Base-by-base conservation (phyloP, 1,284 basidiomycete genomes). In the Ceratobasidium sp. region DNA sequence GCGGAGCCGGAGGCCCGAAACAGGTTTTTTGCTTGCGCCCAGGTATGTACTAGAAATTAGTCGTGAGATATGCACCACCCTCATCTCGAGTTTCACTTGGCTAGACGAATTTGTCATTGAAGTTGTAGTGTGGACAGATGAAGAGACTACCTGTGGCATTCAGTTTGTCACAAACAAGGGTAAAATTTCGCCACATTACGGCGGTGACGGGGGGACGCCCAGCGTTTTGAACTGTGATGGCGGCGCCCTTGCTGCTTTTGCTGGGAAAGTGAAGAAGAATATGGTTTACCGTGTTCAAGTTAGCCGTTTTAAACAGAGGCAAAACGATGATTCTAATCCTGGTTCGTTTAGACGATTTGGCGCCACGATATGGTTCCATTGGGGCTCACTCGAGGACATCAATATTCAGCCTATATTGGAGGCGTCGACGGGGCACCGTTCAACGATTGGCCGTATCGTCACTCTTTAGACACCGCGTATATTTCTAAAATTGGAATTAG, bases 71-170 rank as follows among this genome's bases (percentile, higher is more conserved):
- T 3, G 23, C 39, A 15, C 0, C 10, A 20, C 15, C 13, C 13
- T 33, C 12, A 60, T 3, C 44, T 66, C 39, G 9, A 1, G 61
- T 9, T 15, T 18, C 12, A 40, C 20, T 49, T 28, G 23, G 6
- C 2, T n/a, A 77, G 75, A 64, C 28, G 75, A 77, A 60, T 55
- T 56, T 39, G 60, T 67, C 15, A 13, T 58, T 2, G 75, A 77
- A 26, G 23, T 77, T 18, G 6, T 67, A 2, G 42, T 68, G 1
- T 75, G 72, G 72, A 49, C 33, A 23, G 44, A 51, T 46, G 3
- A 26, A 5, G 53, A 49, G 44, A 26, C 33, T 0, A 33, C 53
- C 0, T 60, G n/a, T 7, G 42, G 51, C 4, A 56, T 77, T 12
- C 75, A 77, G 26, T 77, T 77, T n/a, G 26, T 49, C 9, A 68